Conservation (phyloP, 2,329 filamentous ascomycete genomes). For the Epichloe bromicola region DNA sequence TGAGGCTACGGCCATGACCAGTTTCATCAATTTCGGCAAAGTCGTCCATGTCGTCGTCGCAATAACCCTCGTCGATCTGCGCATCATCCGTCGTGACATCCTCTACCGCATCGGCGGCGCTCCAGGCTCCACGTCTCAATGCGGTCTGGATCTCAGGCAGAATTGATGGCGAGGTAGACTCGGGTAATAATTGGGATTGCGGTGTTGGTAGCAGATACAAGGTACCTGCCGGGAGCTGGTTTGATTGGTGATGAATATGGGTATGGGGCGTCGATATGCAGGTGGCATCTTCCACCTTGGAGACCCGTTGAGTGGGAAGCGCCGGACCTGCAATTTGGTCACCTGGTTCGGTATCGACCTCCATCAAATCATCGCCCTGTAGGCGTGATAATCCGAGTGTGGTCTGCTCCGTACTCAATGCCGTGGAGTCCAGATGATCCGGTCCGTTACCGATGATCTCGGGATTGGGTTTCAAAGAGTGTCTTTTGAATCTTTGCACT, state of each 20-base stretch:
- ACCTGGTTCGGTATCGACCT: not conserved
- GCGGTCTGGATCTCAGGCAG: not conserved
- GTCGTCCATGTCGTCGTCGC: constrained; percentile 4
- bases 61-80: not conserved
- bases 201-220: not conserved
- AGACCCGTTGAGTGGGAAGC: not conserved
- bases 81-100: not conserved
- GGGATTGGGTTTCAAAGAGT: not conserved
- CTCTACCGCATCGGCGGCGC: not conserved
- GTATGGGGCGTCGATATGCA: no score
- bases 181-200: not conserved
- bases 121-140: not conserved
- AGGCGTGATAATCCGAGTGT: not conserved
- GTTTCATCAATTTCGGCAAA: constrained; percentile 1
- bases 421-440: not conserved
- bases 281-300: not conserved
- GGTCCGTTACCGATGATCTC: not conserved
- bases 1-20: not conserved
- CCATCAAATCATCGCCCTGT: not conserved
- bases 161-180: not conserved
- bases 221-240: not conserved
- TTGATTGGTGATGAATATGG: not conserved
- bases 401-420: not conserved
- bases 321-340: not conserved
- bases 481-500: constrained; percentile 1